Evolutionary conservation across 2,329 filamentous ascomycete species (phyloP).

Genomic region (Nigrospora osmanthi): DNA sequence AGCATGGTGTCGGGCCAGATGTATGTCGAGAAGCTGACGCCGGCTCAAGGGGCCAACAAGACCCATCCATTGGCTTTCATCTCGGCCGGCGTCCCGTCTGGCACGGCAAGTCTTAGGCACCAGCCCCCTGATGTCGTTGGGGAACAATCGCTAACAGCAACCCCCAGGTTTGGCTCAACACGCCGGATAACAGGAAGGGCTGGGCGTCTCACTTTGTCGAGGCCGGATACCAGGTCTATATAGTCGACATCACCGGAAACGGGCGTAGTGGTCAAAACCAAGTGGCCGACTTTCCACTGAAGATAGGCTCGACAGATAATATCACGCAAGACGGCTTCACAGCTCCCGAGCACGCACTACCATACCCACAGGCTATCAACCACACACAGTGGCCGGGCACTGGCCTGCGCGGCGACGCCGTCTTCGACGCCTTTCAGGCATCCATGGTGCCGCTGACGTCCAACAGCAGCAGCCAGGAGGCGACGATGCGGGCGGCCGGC

Average conservation of each 20-base stretch:
- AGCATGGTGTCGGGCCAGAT: constrained; percentile 1
- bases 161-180: constrained; percentile 29
- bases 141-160: no score
- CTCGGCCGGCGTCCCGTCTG: constrained; percentile 1
- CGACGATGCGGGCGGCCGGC: constrained; percentile 3
- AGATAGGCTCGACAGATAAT: constrained; percentile 11
- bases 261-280: constrained; percentile 13
- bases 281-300: constrained; percentile 10
- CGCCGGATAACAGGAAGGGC: constrained; percentile 34
- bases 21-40: constrained; percentile 6
- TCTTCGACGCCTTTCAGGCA: constrained; percentile 4
- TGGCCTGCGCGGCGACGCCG: constrained; percentile 1
- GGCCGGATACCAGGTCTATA: constrained; percentile 35
- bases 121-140: no score
- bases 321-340: constrained; percentile 18
- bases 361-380: background rate
- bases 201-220: constrained; percentile 38
- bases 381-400: constrained; percentile 1
- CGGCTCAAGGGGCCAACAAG: background rate
- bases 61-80: constrained; percentile 3
- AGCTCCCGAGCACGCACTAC: constrained; percentile 5
- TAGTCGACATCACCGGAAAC: constrained; percentile 20
- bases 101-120: background rate
- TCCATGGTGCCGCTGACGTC: background rate
- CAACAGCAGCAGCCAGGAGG: constrained; percentile 3